Base-by-base conservation (phyloP, 176 grass and related monocot species). In the Oropetium thomaeum region DNA sequence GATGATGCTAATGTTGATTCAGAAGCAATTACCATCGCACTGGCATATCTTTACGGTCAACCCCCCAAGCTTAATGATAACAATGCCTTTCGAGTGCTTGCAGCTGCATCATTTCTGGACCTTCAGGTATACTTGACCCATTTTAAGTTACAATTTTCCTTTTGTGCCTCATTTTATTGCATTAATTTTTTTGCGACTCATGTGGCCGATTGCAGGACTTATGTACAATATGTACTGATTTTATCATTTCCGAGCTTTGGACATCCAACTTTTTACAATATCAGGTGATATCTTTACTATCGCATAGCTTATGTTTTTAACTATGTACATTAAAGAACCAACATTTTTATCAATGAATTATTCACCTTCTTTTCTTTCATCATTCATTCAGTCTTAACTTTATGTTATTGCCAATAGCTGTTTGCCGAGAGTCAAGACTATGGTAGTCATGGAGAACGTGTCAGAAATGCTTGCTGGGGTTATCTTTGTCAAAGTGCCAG, bases 401-500 rank as follows among this genome's bases (percentile, higher is more conserved):
- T 65, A 23, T 75, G 20, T 52, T 39, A 47, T 62, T 58, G 43
- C 20, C 52, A 40, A 35, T 58, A 99, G 96, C 68, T 99, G 54
- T 99, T 99, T 92, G 91, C 96, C 38, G 96, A 99, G 57, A 95
- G 85, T 73, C 96, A 99, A 88, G 96, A 99, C 59, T 99, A 99
- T 74, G 96, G 92, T 53, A 90, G 85, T 62, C 84, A 92, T 80
- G 96, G 96, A 63, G 87, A 99, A 69, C 91, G 89, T 58, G 96
- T 99, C 34, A 90, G 89, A 82, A 95, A 76, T 95, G 92, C 96
- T 77, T 99, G 96, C 72, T 99, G 96, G 92, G 96, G 96, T 74
- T 99, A 95, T 79, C 96, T 99, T 80, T 99, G 96, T 86, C 96
- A 92, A 90, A 99, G 92, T 77, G 96, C 96, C 8, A 99, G 92